Evolutionary conservation across 2,329 filamentous ascomycete genomes (phyloP), one percentile per base, ranked within the genome.

Genomic region (Xylaria multiplex): DNA sequence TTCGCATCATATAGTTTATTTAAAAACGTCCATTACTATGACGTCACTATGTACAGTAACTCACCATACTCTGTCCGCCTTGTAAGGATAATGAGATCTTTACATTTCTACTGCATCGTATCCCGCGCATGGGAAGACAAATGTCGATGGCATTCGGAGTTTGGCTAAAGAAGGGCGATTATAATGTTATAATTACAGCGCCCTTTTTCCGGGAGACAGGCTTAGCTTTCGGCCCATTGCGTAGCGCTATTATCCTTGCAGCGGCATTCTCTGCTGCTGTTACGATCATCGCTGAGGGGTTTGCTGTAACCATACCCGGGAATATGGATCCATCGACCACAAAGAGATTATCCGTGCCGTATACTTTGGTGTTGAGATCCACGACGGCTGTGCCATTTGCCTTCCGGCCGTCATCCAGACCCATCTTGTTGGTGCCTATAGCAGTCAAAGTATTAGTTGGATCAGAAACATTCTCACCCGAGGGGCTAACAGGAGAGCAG

Each of bases 321-420:
- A 91, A 90, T 72, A 92, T 88, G 65, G 86, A 87, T 1, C 85
- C 89, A 71, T 92, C 89, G 3, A 91, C 87, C 16, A 91, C 85
- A 73, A 88, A 90, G 50, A 91, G 81, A 77, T 91, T 91, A 73
- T 90, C 86, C 1, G 86, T 91, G 40, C 88, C 88, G 72, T 87
- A 91, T n/a, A 91, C 87, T 79, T 86, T 88, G 70, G 87, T 85
- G 78, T 91, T 80, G 5, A 82, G 77, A 68, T 91, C 89, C 1
- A 91, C 89, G 9, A 91, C 89, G 0, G 86, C 80, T 9, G 81
- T 84, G 16, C 88, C 87, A 53, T 80, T 79, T 9, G 78, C 78
- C 56, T 77, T 69, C n/a, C 84, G 83, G 19, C 86, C 86, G 52
- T 86, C 84, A 61, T 87, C 82, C 0, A 77, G 75, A 2, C 88